These are phyloP conservation scores for Cytospora leucostoma DNA, from an alignment of 2,329 filamentous ascomycete species.

Conservation along the genomic window DNA sequence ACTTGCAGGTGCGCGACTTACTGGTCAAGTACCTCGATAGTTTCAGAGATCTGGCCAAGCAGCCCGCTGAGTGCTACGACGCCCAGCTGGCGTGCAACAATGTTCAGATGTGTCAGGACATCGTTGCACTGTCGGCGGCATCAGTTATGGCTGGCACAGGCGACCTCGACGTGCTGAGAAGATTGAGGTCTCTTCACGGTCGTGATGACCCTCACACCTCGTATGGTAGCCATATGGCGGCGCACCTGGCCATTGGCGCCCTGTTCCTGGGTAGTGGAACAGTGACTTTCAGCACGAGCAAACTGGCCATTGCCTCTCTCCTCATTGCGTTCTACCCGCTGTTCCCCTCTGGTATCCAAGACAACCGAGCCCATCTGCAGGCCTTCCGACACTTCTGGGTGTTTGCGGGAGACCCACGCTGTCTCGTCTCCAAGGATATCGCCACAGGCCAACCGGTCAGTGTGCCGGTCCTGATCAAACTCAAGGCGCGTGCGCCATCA, in stretches of 20 bases:
- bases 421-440: constrained; percentile 83
- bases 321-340: constrained; percentile 93
- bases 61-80: constrained; percentile 68
- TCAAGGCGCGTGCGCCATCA: constrained; percentile 45
- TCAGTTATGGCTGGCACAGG: constrained; percentile 96
- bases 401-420: constrained; percentile 84
- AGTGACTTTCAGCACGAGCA: constrained; percentile 85
- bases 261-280: constrained; percentile 92
- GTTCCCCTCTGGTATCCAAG: constrained; percentile 84
- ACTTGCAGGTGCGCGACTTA: constrained; percentile 73
- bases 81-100: constrained; percentile 80
- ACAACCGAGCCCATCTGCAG: constrained; percentile 93
- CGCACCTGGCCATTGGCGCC: constrained; percentile 87
- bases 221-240: constrained; percentile 91
- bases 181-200: constrained; percentile 84
- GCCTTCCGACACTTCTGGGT: constrained; percentile 98
- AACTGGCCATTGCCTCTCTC: constrained; percentile 81
- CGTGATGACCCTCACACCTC: constrained; percentile 80
- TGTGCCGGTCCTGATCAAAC: constrained; percentile 67
- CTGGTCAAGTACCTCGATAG: constrained; percentile 83
- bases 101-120: constrained; percentile 86
- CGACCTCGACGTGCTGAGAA: constrained; percentile 80
- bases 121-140: constrained; percentile 77
- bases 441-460: constrained; percentile 79
- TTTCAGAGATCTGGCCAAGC: constrained; percentile 74